Base-by-base conservation (phyloP, 139 green algal genomes). In the Medakamo hakoo region DNA sequence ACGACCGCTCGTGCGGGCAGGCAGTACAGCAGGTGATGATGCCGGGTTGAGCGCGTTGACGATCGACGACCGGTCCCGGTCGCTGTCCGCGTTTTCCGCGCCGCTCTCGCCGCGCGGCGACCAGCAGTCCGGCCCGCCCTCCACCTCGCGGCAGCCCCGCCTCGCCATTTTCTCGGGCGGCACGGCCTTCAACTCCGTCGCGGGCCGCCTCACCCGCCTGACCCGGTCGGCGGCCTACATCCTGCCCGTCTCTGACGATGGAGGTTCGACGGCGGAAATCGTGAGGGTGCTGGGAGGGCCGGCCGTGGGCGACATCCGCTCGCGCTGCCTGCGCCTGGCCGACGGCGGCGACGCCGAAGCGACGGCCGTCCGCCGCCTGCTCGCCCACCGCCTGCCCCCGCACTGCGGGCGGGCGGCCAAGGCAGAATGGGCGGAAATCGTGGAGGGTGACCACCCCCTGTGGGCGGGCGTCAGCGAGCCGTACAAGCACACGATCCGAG, bases 401-500 rank as follows among this genome's bases (percentile, higher is more conserved):
- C 65, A 64, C 24, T 70, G 82, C 64, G 55, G 60, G 0, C 30
- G 60, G 0, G 80, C 67, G 4, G 88, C 88, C 31, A 87, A 84
- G 73, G 30, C 31, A 2, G 86, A 92, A 69, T 94, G 88, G 88
- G 90, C 90, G 62, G 62, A 68, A 31, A 88, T 97, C 28, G 86
- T 96, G 64, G 91, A 98, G 77, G 93, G 93, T 9, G 71, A 91
- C 4, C 85, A 95, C 63, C 27, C 57, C 23, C 82, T 99, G 63
- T 99, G 93, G 93, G 55, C 74, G 9, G 87, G 85, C 18, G 85
- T 99, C 1, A 81, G 63, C 4, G 86, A 98, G 55, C 84, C 93
- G 9, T 99, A 99, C 86, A 95, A 95, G 79, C 86, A 98, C 75
- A 95, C 89, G 62, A 99, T 99, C 77, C 76, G 92, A 0, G n/a